Conservation (phyloP, 2,329 filamentous ascomycete genomes). For the Tolypocladium ophioglossoides region DNA sequence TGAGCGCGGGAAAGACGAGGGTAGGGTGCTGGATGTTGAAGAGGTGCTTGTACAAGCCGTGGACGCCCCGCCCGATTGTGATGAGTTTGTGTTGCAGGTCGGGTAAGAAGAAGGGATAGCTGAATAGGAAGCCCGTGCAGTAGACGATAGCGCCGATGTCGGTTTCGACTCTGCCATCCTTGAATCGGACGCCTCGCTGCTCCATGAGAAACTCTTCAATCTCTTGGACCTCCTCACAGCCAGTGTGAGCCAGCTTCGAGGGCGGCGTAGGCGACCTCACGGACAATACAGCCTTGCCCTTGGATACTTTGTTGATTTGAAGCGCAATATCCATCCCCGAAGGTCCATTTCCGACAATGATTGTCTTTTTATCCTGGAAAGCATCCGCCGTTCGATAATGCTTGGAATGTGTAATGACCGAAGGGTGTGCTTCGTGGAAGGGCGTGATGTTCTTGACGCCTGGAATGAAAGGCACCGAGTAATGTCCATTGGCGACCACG, state of each 20-base stretch:
- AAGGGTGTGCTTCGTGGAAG: slow-evolving; percentile 50
- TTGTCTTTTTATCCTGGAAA: slow-evolving; percentile 60
- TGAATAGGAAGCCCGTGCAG: slow-evolving; percentile 84
- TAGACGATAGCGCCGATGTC: slow-evolving; percentile 71
- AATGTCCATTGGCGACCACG: slow-evolving; percentile 67
- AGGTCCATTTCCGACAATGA: slow-evolving; percentile 76
- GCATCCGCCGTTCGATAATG: slow-evolving; percentile 57
- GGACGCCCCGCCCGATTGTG: slow-evolving; percentile 57
- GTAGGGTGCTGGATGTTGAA: slow-evolving; percentile 69
- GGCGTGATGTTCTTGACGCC: slow-evolving; percentile 45
- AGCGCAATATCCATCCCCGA: slow-evolving; percentile 75
- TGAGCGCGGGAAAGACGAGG: slow-evolving; percentile 64
- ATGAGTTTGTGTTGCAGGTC: slow-evolving; percentile 41
- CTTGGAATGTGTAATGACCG: slow-evolving; percentile 63
- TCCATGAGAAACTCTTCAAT: slow-evolving; percentile 47
- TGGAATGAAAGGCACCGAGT: slow-evolving; percentile 58
- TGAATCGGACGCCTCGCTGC: slow-evolving; percentile 53
- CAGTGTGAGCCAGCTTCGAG: slow-evolving; percentile 31
- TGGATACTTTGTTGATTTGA: slow-evolving; percentile 57
- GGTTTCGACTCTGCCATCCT: slow-evolving; percentile 52
- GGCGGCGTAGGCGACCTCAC: slow-evolving; percentile 40
- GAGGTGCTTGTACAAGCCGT: slow-evolving; percentile 68
- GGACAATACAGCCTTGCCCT: slow-evolving; percentile 53
- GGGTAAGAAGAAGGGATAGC: slow-evolving; percentile 61
- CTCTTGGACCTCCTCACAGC: slow-evolving; percentile 41